Percentiles rank a stretch among this genome's conserved stretches.
Evolutionary conservation across 2,329 filamentous ascomycete species (phyloP).

Genomic region (Penicillium sp.): DNA sequence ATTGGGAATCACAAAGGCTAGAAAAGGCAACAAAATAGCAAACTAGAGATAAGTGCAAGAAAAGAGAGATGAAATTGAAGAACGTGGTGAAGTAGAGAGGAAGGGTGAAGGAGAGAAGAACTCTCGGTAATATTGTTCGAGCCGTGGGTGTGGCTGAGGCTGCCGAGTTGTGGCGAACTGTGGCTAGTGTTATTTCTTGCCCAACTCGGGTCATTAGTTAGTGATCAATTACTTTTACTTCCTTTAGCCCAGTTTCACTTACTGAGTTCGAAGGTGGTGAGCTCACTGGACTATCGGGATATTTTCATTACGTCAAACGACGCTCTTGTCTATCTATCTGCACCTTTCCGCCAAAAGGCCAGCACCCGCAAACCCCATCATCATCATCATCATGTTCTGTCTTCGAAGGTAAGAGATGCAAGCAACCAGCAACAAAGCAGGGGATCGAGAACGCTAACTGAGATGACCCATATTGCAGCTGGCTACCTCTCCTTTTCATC

Average conservation of each 20-base stretch:
- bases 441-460: background rate
- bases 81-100: conserved; percentile 22
- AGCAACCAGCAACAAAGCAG: background rate
- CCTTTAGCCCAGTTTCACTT: background rate
- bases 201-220: conserved; percentile 10
- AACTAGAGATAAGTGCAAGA: conserved; percentile 18
- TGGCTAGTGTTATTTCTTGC: conserved; percentile 8
- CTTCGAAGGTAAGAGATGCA: conserved; percentile 58
- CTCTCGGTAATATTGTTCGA: conserved; percentile 17
- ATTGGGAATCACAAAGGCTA: conserved; percentile 16
- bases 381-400: conserved; percentile 59
- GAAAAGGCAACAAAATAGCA: conserved; percentile 18
- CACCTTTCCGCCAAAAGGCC: background rate
- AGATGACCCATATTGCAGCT: conserved; percentile 52
- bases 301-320: background rate
- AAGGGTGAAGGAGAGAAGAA: conserved; percentile 25
- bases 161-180: conserved; percentile 8
- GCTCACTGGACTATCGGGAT: background rate
- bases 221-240: background rate
- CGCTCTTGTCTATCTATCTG: background rate
- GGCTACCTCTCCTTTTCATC: conserved; percentile 84
- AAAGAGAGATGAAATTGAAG: conserved; percentile 25
- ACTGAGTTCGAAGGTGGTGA: background rate
- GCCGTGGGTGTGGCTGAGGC: conserved; percentile 21
- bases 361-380: conserved; percentile 15